phyloP scores from a whole-genome alignment of 2,329 filamentous ascomycete genomes.

The Claviceps spartinae region DNA sequence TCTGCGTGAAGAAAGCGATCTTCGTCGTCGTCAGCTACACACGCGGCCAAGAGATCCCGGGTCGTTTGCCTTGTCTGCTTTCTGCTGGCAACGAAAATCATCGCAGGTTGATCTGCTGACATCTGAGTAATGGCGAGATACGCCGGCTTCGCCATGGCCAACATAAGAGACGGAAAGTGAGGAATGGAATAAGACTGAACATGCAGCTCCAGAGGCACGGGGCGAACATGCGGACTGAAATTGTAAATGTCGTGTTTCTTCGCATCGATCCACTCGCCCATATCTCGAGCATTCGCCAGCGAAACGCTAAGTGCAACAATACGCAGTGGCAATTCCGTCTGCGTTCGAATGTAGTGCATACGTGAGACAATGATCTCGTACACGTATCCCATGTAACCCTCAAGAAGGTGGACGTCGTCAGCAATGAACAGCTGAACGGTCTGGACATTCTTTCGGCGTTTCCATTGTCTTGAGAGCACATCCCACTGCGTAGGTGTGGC shows the following conservation, averaged over 20 bases:
- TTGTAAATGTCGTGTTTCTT: slow-evolving; percentile 98
- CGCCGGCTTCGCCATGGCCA: slow-evolving; percentile 92
- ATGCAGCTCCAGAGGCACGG: slow-evolving; percentile 81
- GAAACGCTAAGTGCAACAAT: slow-evolving; percentile 87
- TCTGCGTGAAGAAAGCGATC: slow-evolving; percentile 86
- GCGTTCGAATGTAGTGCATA: slow-evolving; percentile 89
- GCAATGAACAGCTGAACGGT: slow-evolving; percentile 83
- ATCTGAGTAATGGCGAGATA: slow-evolving; percentile 81
- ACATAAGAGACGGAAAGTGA: slow-evolving; percentile 95
- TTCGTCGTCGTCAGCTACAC: slow-evolving; percentile 77
- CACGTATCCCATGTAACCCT: slow-evolving; percentile 71
- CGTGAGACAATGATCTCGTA: slow-evolving; percentile 97
- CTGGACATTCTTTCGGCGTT: slow-evolving; percentile 88
- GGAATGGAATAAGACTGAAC: slow-evolving; percentile 92
- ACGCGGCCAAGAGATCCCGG: slow-evolving; percentile 75
- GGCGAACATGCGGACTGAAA: slow-evolving; percentile 84
- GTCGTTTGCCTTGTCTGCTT: slow-evolving; percentile 87
- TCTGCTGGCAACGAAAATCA: slow-evolving; percentile 83
- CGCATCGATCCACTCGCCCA: slow-evolving; percentile 96
- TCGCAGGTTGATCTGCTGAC: slow-evolving; percentile 75
- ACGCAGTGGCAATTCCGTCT: slow-evolving; percentile 71
- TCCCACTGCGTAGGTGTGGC: slow-evolving; percentile 95
- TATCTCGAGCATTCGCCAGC: slow-evolving; percentile 79
- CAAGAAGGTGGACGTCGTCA: slow-evolving; percentile 88
- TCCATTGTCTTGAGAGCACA: slow-evolving; percentile 89